These are phyloP conservation scores for Apostasia shenzhenica DNA, from an alignment of 106 monocot species.

Conservation along the genomic window DNA sequence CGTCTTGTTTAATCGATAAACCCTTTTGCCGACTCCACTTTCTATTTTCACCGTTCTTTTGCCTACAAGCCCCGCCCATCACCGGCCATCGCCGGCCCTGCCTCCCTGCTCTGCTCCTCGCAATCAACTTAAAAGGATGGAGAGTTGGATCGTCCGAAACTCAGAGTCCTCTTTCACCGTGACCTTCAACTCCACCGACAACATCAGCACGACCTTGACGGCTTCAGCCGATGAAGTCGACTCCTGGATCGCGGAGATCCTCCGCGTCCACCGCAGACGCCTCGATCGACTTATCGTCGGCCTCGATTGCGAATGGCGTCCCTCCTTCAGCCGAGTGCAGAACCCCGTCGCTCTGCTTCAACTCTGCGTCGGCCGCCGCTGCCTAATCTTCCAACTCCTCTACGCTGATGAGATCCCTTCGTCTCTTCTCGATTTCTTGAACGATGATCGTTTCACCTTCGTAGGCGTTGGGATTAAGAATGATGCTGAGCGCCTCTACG, in stretches of 20 bases:
- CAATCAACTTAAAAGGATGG: no score
- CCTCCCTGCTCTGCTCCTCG: no score
- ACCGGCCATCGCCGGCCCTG: no score
- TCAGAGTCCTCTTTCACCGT: conserved; percentile 16
- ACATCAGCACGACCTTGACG: conserved; percentile 39
- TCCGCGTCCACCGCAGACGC: conserved; percentile 22
- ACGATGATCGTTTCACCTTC: conserved; percentile 31
- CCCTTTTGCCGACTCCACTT: no score
- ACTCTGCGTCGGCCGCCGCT: conserved; percentile 54
- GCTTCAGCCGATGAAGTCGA: conserved; percentile 9
- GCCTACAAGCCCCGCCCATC: no score
- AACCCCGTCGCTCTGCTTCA: conserved; percentile 56
- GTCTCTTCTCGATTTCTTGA: conserved; percentile 27
- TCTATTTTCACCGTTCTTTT: no score
- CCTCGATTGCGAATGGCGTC: conserved; percentile 61
- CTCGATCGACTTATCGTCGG: conserved; percentile 32
- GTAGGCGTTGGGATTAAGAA: conserved; percentile 45
- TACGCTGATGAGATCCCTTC: conserved; percentile 39
- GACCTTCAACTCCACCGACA: conserved; percentile 11
- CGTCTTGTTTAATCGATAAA: no score
- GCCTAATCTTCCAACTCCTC: conserved; percentile 51
- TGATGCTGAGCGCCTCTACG: conserved; percentile 28
- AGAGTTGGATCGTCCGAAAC: conserved; percentile 1
- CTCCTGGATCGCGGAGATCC: conserved; percentile 19
- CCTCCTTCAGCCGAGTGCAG: conserved; percentile 12